Evolutionary conservation across 345 rosid genomes (phyloP), one percentile per base, ranked within the genome.

Genomic region (Boechera divaricarpa): DNA sequence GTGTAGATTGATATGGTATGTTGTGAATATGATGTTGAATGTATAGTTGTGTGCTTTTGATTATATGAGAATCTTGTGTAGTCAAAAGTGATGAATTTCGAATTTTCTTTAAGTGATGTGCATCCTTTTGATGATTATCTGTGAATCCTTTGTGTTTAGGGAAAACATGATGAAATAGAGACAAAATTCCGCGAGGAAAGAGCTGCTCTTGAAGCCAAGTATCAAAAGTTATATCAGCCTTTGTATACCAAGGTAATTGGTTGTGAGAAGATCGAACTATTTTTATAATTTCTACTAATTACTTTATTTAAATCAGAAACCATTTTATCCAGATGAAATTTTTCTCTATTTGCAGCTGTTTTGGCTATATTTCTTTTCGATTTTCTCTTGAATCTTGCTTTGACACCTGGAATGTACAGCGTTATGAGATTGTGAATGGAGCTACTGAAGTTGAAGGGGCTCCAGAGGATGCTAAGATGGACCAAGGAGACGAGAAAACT

Each of bases 151-250:
- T 64, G 6, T 78, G 16, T 84, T 32, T 84, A 95, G 98, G 77
- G 90, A 16, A 85, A 89, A 67, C 97, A 95, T 64, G 94, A 95
- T 82, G 98, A 87, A 59, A 54, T 95, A 5, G 97, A 89, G 82
- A 77, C 96, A 0, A 88, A 91, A 65, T 92, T 95, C 73, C 85
- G 83, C 7, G 96, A 92, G 85, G 99, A 95, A 80, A 88, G 90
- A 72, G 96, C 97, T 56, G 91, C 86, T 0, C 94, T 91, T 36
- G 97, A 91, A 79, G 96, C 98, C 24, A 92, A 89, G 73, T 95
- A 95, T 74, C 97, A 92, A 67, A 88, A 88, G 74, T 18, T 88
- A 48, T 95, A 92, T 64, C 92, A 88, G 67, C 98, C 99, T 16
- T 73, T 95, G 15, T 95, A 92, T 69, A 59, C 81, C 39, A 91